phyloP scores from a whole-genome alignment of 352 stramenopile genomes.

The Blastocystis sp. region DNA sequence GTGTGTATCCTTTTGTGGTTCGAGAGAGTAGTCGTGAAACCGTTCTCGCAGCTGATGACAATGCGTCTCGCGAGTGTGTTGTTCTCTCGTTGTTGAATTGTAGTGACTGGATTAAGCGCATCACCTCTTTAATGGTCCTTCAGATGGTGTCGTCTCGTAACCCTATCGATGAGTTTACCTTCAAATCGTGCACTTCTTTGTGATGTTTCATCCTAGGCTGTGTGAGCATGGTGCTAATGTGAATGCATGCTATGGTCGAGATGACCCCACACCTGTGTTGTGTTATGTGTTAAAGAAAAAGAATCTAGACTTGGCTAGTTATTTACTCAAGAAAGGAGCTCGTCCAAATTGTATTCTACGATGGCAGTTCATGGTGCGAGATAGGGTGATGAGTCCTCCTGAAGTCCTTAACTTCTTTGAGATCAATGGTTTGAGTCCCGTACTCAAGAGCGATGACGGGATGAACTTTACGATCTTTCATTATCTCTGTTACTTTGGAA shows the following conservation, averaged over 20 bases:
- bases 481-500: slow-evolving; percentile 9
- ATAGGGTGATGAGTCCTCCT: background rate
- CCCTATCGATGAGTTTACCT: background rate
- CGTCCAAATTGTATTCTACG: slow-evolving; percentile 33
- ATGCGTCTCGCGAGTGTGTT: background rate
- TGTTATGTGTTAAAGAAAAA: background rate
- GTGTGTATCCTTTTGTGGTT: background rate
- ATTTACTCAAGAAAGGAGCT: slow-evolving; percentile 1
- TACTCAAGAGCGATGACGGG: slow-evolving; percentile 18
- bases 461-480: slow-evolving; percentile 41
- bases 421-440: background rate
- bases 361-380: slow-evolving; percentile 18
- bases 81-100: background rate
- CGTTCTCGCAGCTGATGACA: slow-evolving; percentile 15
- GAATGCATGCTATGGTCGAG: background rate
- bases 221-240: background rate
- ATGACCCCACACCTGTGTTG: background rate
- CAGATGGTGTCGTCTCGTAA: slow-evolving; percentile 17
- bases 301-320: background rate
- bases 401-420: background rate
- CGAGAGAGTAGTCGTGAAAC: background rate
- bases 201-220: background rate
- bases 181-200: background rate
- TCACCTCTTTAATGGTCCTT: slow-evolving; percentile 5
- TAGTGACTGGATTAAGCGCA: slow-evolving; percentile 36